Base-by-base conservation (phyloP, 345 rosid species). In the Capsella bursapastoris region DNA sequence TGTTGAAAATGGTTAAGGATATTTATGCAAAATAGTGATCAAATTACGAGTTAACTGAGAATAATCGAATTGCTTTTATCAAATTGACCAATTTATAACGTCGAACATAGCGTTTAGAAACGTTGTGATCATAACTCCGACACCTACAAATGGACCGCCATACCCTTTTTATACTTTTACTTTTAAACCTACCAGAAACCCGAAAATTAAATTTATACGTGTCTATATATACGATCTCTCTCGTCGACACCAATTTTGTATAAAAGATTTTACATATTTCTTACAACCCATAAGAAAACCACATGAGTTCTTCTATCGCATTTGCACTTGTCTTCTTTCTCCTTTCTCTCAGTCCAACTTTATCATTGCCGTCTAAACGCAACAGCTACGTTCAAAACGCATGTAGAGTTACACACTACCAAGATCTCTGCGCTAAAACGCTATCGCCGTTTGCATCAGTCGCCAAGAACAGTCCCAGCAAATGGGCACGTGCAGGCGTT, bases 401-500 rank as follows among this genome's bases (percentile, higher is more conserved):
- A 1, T 94, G 98, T 55, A 83, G 86, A 35, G 96, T 87, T 51
- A 88, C 98, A 15, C 84, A 16, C 13, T 94, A 91, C 75, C 87
- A 70, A 7, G 60, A 82, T 48, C 75, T 94, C 9, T 91, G 98
- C 74, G 53, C 90, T 63, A 78, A 35, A 43, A 82, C 97, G 15
- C 82, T 95, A 0, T 62, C 90, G 3, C 81, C 91, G 7, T 92
- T 90, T 79, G 86, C 97, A 8, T 75, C 52, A 44, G 32, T 44
- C 0, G 97, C 97, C 11, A 83, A 76, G 76, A 83, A 59, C 40
- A 91, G 88, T 72, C 91, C 92, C 0, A 84, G 85, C 83, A 84
- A 13, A 74, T 95, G 97, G 97, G 92, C 99, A 0, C 80, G 97
- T 28, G 97, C 89, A 0, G 96, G 92, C 18, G 96, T 92, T 13